These are phyloP conservation scores for Podaxis rugospora DNA, from an alignment of 768 basidiomycete species.

Conservation along the genomic window DNA sequence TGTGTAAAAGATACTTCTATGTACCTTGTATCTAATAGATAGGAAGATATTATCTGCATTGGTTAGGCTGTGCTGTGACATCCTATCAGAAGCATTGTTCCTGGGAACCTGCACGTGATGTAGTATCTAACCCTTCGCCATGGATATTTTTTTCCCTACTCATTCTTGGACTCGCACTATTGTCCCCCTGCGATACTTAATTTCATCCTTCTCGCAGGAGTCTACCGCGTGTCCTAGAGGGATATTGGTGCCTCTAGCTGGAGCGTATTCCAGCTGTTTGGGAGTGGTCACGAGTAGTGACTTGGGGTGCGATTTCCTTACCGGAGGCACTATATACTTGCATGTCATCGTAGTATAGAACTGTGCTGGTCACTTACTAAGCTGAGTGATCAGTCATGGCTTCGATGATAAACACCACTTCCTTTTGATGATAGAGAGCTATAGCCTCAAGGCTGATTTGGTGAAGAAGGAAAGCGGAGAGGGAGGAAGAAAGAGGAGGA, in stretches of 20 bases:
- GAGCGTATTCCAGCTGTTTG: constrained; percentile 10
- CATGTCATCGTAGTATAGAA: not conserved
- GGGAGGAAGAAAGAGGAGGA: too few relatives aligned
- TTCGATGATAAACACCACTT: too few relatives aligned
- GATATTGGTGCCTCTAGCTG: constrained; percentile 4
- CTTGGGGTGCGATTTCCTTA: constrained; percentile 10
- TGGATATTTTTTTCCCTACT: not conserved
- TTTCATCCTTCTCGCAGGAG: constrained; percentile 9
- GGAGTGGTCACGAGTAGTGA: not conserved
- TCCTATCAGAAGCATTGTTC: not conserved
- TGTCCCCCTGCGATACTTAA: constrained; percentile 10
- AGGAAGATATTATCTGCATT: not conserved
- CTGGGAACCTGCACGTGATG: constrained; percentile 7
- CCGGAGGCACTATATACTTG: constrained; percentile 2
- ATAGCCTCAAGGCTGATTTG: too few relatives aligned
- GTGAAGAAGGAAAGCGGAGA: too few relatives aligned
- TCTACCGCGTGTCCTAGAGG: constrained; percentile 12
- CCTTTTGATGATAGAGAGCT: too few relatives aligned
- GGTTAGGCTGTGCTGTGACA: too few relatives aligned
- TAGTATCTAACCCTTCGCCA: not conserved
- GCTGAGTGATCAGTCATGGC: too few relatives aligned
- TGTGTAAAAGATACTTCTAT: not conserved
- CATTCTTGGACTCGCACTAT: constrained; percentile 11
- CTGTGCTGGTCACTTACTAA: too few relatives aligned
- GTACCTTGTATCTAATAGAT: constrained; percentile 4